phyloP scores from a whole-genome alignment of 169 alveolate genomes.

The Eimeria falciformis region DNA sequence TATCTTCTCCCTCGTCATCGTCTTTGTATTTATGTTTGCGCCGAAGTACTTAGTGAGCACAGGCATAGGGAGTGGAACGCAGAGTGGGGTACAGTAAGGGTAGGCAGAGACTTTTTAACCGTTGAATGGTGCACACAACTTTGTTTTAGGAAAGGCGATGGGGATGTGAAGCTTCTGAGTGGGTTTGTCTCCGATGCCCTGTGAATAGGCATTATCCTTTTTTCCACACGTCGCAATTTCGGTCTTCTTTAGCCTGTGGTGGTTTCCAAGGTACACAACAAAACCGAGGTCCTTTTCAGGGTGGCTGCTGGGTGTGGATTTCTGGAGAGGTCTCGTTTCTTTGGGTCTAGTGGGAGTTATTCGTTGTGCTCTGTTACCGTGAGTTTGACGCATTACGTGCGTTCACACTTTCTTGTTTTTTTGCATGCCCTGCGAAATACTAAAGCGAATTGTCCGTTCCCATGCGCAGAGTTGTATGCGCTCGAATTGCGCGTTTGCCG shows the following conservation, averaged over 20 bases:
- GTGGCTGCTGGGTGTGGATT: neutral
- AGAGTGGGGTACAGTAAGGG: too few relatives aligned
- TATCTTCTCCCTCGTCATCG: neutral
- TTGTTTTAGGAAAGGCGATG: too few relatives aligned
- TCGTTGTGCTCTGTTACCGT: neutral
- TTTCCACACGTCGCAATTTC: conserved; percentile 24
- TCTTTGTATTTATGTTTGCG: conserved; percentile 14
- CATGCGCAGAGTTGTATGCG: too few relatives aligned
- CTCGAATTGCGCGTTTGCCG: too few relatives aligned
- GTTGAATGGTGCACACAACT: too few relatives aligned
- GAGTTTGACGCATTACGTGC: too few relatives aligned
- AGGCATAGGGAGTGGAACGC: neutral
- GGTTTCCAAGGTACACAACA: neutral
- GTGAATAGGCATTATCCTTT: conserved; percentile 35
- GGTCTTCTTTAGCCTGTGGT: neutral
- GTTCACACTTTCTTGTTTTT: too few relatives aligned
- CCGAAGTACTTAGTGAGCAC: conserved; percentile 10
- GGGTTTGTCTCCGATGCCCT: neutral
- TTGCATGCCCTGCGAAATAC: too few relatives aligned
- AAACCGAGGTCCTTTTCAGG: neutral
- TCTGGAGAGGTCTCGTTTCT: neutral
- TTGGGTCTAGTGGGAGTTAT: neutral
- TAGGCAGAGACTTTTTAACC: too few relatives aligned
- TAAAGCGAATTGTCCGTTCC: too few relatives aligned
- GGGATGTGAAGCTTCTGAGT: neutral